phyloP scores from a whole-genome alignment of 2,329 filamentous ascomycete species.

The Penicillium glabrum region DNA sequence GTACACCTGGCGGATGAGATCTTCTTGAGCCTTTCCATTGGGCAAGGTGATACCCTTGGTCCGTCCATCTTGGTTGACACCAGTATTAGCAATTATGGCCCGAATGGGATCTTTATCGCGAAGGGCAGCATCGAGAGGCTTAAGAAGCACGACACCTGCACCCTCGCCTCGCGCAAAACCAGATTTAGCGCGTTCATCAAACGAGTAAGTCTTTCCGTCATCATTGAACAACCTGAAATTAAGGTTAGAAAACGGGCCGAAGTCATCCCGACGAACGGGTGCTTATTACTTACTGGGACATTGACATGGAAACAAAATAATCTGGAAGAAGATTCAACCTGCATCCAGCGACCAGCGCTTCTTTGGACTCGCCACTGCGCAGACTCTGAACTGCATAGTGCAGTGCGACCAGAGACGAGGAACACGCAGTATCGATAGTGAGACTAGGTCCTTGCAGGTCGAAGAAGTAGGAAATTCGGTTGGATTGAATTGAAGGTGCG shows the following conservation, averaged over 20 bases:
- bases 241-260: not conserved
- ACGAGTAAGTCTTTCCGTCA: slow-evolving; percentile 27
- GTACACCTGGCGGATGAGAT: slow-evolving; percentile 40
- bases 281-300: slow-evolving; percentile 19
- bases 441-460: slow-evolving; percentile 29
- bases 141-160: slow-evolving; percentile 33
- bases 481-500: slow-evolving; percentile 21
- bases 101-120: slow-evolving; percentile 37
- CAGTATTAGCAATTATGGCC: slow-evolving; percentile 35
- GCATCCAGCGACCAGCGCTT: slow-evolving; percentile 26
- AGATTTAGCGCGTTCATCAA: slow-evolving; percentile 28
- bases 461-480: slow-evolving; percentile 31
- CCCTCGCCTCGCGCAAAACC: slow-evolving; percentile 39
- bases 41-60: slow-evolving; percentile 45
- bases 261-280: not conserved
- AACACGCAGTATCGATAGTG: slow-evolving; percentile 31
- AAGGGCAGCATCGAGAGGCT: slow-evolving; percentile 33
- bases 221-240: slow-evolving; percentile 23
- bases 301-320: slow-evolving; percentile 26
- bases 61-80: slow-evolving; percentile 33
- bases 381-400: slow-evolving; percentile 28
- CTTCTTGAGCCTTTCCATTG: slow-evolving; percentile 36
- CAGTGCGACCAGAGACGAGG: slow-evolving; percentile 26
- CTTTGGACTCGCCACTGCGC: slow-evolving; percentile 21
- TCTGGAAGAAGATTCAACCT: slow-evolving; percentile 29